phyloP scores from a whole-genome alignment of 164 flowering plant species.

The Chimonanthus salicifolius region DNA sequence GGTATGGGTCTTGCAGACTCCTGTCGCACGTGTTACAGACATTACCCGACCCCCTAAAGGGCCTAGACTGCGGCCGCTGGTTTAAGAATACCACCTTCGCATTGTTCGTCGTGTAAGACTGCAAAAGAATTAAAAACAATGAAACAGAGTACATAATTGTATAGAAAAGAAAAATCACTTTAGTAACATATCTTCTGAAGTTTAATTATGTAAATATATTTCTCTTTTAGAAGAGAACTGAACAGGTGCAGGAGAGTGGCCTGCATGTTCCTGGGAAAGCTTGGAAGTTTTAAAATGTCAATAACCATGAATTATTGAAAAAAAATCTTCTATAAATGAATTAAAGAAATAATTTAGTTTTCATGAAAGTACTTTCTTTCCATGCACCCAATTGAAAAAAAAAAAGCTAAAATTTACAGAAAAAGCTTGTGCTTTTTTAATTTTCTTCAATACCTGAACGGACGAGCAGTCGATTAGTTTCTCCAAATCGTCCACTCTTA shows the following conservation, averaged over 20 bases:
- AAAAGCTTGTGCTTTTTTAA: not conserved
- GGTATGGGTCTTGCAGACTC: constrained; percentile 59
- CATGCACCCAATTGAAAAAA: not conserved
- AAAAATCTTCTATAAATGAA: no score
- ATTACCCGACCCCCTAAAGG: constrained; percentile 55
- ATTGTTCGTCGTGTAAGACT: constrained; percentile 72
- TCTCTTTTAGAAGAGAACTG: no score
- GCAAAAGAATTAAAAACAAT: not conserved
- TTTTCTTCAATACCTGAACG: constrained; percentile 51
- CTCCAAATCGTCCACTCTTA: constrained; percentile 65
- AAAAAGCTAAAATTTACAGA: not conserved
- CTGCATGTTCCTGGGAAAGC: no score
- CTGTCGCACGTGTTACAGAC: constrained; percentile 68
- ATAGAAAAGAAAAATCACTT: no score
- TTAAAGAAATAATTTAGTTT: no score
- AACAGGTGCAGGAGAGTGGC: no score
- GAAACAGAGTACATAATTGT: no score
- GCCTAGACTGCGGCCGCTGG: constrained; percentile 61
- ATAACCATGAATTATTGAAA: not conserved
- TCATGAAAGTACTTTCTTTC: no score
- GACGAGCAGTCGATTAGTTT: constrained; percentile 64
- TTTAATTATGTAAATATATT: no score
- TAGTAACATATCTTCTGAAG: no score
- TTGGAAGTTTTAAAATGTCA: no score
- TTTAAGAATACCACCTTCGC: constrained; percentile 76